Base-by-base conservation (phyloP, 768 basidiomycete species). In the Tricholoma bakamatsutake region DNA sequence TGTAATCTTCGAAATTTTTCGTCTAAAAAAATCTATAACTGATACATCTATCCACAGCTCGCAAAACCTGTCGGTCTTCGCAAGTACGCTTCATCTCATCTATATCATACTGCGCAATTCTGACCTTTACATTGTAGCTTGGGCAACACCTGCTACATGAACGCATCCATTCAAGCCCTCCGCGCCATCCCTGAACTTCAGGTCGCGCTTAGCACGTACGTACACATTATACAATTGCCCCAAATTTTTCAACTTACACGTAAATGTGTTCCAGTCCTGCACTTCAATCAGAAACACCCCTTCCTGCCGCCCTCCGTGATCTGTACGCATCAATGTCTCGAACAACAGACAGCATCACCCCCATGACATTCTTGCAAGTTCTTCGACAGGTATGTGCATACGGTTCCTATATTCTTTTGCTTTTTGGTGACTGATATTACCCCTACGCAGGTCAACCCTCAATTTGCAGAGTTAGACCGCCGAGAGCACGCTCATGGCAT, bases 101-200 rank as follows among this genome's bases (percentile, higher is more conserved):
- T 35, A 28, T 49, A 51, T 10, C 2, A 17, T 40, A 51, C 39
- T 4, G 12, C 18, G 1, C 11, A 1, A 5, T 21, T 48, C n/a
- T 30, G 8, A 48, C 46, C 13, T 55, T 50, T 30, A 27, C 46
- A 9, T 39, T 50, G 55, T 59, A 84, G 82, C 64, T 74, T 95
- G 35, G 94, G 96, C 34, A 98, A 98, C 67, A 98, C 95, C 0
- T 98, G 96, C 65, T 99, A 99, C 73, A 93, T 98, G 88, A 98
- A 96, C 67, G 85, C 97, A 1, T 93, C 91, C 1, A 76, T 98
- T 1, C 97, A 99, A 74, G 87, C 90, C n/a, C 80, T 99, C 59
- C 88, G 93, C 21, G 85, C 90, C 3, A 87, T 99, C 50, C 94
- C 95, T 2, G 93, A 97, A 62, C 80, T 99, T 4, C 87, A 89